Evolutionary conservation across 1,284 basidiomycete genomes (phyloP), one percentile per base, ranked within the genome.

Genomic region (Trichosporon sp.): DNA sequence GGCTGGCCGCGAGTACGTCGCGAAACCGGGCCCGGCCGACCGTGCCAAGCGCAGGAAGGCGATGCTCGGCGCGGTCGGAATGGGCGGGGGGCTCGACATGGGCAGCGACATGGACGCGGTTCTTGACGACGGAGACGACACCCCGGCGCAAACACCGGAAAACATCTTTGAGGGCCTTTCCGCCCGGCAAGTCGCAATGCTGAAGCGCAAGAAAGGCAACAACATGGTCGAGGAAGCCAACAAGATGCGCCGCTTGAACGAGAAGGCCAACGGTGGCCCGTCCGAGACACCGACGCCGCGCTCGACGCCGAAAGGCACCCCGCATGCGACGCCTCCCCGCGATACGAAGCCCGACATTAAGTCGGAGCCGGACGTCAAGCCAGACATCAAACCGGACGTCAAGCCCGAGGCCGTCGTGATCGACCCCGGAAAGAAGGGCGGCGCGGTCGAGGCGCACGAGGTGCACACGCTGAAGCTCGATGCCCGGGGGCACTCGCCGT

Each of bases 401-500:
- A 65, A 72, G 15, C 8, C 70, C 12, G 74, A 78, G 23, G 65
- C 73, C 0, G 77, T 84, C 32, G 75, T 77, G 31, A 79, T 84
- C 25, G 82, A 83, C 68, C 83, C 83, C 1, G 78, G 79, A 3
- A 81, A 82, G 62, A 84, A 83, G 72, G 76, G 27, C 56, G 81
- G 79, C 12, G 76, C 77, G 23, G 74, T 81, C 25, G 78, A 80
- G 63, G 78, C 81, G 8, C 70, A 73, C 29, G 74, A 72, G 7
- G 66, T 66, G 11, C 71, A 70, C 18, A 68, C 69, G 1, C 67
- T 79, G 3, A 69, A 56, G 1, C 65, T 80, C 13, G 68, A 70
- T 21, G 1, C 84, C 86, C 68, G 85, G 15, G 93, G 92, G 0
- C 85, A 87, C 65, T 98, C 93, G 91, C 89, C 95, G 0, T 99